Evolutionary conservation across 345 rosid genomes (phyloP).

Genomic region (Gossypium mustelinum): DNA sequence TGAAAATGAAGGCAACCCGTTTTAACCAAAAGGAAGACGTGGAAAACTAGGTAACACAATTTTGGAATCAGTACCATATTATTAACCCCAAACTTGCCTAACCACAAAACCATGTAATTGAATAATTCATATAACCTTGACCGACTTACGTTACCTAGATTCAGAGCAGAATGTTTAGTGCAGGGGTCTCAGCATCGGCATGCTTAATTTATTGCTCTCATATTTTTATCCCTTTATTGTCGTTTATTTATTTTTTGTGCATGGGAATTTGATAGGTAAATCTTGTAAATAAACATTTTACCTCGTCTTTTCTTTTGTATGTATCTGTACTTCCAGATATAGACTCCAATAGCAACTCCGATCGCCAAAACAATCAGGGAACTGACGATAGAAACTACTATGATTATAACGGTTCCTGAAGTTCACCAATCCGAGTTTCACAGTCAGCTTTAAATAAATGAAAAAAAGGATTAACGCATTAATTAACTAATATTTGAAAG

Average conservation of each 20-base stretch:
- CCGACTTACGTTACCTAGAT: too few species aligned
- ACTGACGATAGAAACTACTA: constrained; percentile 68
- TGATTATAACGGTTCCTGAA: constrained; percentile 57
- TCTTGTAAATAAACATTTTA: neutral
- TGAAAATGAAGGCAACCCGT: constrained; percentile 15
- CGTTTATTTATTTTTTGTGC: too few species aligned
- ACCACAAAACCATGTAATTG: neutral
- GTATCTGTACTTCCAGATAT: constrained; percentile 37
- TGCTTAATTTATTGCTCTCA: too few species aligned
- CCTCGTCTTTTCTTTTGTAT: constrained; percentile 17
- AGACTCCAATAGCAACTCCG: constrained; percentile 48
- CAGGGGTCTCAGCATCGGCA: neutral
- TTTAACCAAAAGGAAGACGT: neutral
- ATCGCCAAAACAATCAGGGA: constrained; percentile 55
- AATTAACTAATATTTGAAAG: neutral
- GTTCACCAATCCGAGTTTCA: constrained; percentile 8
- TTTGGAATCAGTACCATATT: too few species aligned
- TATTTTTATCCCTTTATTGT: too few species aligned
- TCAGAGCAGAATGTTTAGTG: too few species aligned
- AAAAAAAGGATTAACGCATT: neutral
- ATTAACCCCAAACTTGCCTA: neutral
- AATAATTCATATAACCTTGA: neutral
- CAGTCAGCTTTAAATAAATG: neutral
- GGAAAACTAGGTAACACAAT: too few species aligned
- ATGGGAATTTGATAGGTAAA: neutral